Conservation (phyloP, 306 rosid species). For the Trifolium fragiferum region DNA sequence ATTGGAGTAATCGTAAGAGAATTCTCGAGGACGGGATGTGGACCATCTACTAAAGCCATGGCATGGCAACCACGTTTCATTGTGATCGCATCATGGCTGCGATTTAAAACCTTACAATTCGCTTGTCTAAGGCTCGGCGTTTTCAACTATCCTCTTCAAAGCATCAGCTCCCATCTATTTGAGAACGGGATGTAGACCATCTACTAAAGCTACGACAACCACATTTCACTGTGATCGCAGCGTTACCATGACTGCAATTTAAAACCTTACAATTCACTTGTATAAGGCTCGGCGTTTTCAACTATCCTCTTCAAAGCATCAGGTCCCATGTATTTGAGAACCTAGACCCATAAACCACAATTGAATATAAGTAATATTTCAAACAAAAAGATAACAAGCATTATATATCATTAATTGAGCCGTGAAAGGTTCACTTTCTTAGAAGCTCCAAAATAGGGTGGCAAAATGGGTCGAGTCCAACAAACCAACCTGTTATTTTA, state of each 20-base stretch:
- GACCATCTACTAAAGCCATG: not conserved
- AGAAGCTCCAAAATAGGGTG: slow-evolving; percentile 7
- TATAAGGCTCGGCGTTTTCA: slow-evolving; percentile 56
- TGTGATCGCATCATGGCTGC: not conserved
- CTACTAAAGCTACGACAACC: not conserved
- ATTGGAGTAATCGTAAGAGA: not conserved
- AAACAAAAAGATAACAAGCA: slow-evolving; percentile 16
- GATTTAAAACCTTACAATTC: not conserved
- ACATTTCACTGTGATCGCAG: not conserved
- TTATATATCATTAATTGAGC: not conserved
- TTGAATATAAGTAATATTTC: slow-evolving; percentile 27
- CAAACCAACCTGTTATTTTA: too few species aligned
- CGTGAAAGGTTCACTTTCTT: slow-evolving; percentile 24
- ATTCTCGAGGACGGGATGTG: not conserved
- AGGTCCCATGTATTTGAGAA: slow-evolving; percentile 55
- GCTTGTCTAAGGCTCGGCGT: slow-evolving; percentile 50
- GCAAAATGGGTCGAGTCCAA: too few species aligned
- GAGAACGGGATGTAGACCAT: not conserved
- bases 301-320: slow-evolving; percentile 53
- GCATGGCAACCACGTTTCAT: not conserved
- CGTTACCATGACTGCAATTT: not conserved
- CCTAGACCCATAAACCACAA: slow-evolving; percentile 45
- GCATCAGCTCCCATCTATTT: slow-evolving; percentile 51
- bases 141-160: slow-evolving; percentile 51
- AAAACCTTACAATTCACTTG: not conserved